These are phyloP conservation scores for Harrya chromipes DNA, from an alignment of 768 basidiomycete species.

Conservation along the genomic window DNA sequence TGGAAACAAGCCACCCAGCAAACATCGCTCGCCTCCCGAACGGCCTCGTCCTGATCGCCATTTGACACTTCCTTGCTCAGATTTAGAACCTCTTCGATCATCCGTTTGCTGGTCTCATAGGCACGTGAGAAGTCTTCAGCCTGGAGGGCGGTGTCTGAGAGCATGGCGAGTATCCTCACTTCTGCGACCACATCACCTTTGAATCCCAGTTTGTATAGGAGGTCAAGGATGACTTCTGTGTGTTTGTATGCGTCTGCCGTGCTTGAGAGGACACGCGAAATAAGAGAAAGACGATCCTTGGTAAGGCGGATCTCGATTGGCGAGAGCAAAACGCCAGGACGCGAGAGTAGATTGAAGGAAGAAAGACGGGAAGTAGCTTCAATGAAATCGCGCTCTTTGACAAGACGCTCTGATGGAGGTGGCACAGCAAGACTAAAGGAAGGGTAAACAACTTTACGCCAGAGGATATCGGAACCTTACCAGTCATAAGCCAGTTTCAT, in stretches of 20 bases:
- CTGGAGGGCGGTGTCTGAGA: constrained; percentile 83
- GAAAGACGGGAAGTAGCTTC: constrained; percentile 94
- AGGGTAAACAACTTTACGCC: constrained; percentile 3
- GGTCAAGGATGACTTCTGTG: constrained; percentile 86
- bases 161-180: constrained; percentile 84
- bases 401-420: constrained; percentile 54
- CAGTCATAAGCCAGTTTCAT: constrained; percentile 98
- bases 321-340: constrained; percentile 72
- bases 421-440: constrained; percentile 71
- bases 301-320: constrained; percentile 93
- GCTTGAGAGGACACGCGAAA: constrained; percentile 80
- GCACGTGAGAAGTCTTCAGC: constrained; percentile 76
- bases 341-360: constrained; percentile 84
- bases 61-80: constrained; percentile 38
- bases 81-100: constrained; percentile 60
- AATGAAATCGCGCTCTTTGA: constrained; percentile 84
- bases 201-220: constrained; percentile 86
- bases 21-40: constrained; percentile 68
- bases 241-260: constrained; percentile 90
- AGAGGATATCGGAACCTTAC: constrained; percentile 38
- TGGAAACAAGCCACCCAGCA: constrained; percentile 91
- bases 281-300: constrained; percentile 82
- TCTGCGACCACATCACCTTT: constrained; percentile 68
- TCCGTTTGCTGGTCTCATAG: constrained; percentile 65
- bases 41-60: constrained; percentile 36